phyloP scores from a whole-genome alignment of 2,329 filamentous ascomycete species.

The Zelopaecilomyces penicillatus region DNA sequence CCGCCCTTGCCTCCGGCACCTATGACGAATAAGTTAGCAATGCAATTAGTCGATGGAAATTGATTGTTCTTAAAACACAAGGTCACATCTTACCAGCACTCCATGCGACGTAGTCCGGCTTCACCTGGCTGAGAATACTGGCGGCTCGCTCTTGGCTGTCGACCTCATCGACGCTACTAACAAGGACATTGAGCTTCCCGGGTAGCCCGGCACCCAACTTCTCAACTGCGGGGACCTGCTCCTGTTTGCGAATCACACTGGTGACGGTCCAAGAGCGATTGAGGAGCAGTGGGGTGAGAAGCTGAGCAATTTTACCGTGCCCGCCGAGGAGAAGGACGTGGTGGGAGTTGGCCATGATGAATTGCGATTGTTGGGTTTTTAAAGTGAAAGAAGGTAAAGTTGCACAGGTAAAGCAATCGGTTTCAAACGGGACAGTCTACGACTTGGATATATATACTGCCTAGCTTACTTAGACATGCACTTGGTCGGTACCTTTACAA shows the following conservation, averaged over 20 bases:
- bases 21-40: conserved; percentile 13
- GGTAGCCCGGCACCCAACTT: conserved; percentile 49
- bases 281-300: conserved; percentile 69
- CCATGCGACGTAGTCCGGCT: conserved; percentile 60
- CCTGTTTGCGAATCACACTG: conserved; percentile 65
- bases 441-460: too few species aligned
- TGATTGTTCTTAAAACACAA: neutral
- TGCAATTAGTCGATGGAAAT: neutral
- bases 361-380: neutral
- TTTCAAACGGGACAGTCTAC: too few species aligned
- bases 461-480: too few species aligned
- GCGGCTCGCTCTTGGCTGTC: conserved; percentile 54
- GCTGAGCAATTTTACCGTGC: conserved; percentile 69
- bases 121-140: conserved; percentile 51
- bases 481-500: too few species aligned
- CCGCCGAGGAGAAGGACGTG: conserved; percentile 70
- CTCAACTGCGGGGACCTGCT: conserved; percentile 57
- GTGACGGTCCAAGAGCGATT: conserved; percentile 68
- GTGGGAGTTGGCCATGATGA: conserved; percentile 14
- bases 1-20: conserved; percentile 53
- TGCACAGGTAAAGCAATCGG: too few species aligned
- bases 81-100: conserved; percentile 44
- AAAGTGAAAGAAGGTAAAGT: too few species aligned
- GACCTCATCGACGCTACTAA: conserved; percentile 64
- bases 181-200: conserved; percentile 59